Percentiles rank a stretch among this genome's conserved stretches.
phyloP scores from a whole-genome alignment of 805 yeast genomes.

The Pichia ethanolica region DNA sequence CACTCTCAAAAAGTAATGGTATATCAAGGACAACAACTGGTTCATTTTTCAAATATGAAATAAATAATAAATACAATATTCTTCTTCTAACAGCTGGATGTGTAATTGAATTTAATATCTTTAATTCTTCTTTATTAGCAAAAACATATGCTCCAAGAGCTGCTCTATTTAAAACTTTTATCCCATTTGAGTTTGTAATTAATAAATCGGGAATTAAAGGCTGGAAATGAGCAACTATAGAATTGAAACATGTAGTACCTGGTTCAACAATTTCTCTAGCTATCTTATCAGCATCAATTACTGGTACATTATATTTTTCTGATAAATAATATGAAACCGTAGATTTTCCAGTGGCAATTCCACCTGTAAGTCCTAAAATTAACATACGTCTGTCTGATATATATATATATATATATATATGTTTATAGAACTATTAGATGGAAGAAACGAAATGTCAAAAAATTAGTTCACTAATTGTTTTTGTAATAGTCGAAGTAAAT shows the following conservation, averaged over 20 bases:
- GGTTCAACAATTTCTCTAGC: constrained; percentile 85
- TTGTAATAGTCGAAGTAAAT: no score
- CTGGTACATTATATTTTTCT: constrained; percentile 43
- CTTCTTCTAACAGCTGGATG: constrained; percentile 81
- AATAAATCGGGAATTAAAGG: constrained; percentile 45
- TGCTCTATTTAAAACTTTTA: constrained; percentile 52
- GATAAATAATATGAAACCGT: constrained; percentile 65
- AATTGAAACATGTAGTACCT: constrained; percentile 60
- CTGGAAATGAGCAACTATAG: constrained; percentile 55
- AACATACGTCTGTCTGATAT: constrained; percentile 44
- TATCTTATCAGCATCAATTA: constrained; percentile 86
- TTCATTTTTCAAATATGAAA: constrained; percentile 51
- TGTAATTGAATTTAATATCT: constrained; percentile 60
- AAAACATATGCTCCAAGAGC: constrained; percentile 77
- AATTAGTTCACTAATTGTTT: no score
- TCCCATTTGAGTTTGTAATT: constrained; percentile 34
- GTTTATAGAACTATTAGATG: no score
- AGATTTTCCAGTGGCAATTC: constrained; percentile 94
- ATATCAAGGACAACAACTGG: constrained; percentile 74
- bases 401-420: no score
- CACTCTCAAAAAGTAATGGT: constrained; percentile 81
- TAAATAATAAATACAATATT: constrained; percentile 49
- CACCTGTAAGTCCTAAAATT: constrained; percentile 93
- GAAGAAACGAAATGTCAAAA: no score
- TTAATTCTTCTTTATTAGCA: constrained; percentile 45